Conservation (phyloP, 805 yeast genomes). For the Kluyveromyces aestuarii region DNA sequence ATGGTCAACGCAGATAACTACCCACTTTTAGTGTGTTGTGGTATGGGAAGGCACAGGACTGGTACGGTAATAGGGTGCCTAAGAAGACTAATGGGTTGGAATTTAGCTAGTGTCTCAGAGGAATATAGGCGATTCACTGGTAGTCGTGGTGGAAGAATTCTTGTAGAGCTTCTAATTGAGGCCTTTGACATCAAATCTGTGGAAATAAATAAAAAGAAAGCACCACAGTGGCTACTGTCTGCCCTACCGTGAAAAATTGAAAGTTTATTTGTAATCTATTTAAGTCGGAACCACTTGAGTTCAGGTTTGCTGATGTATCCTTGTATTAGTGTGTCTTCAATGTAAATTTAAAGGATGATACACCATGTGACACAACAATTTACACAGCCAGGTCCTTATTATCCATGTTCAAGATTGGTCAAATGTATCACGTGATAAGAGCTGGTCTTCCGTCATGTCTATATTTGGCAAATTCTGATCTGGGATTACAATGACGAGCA, state of each 20-base stretch:
- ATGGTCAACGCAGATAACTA: slow-evolving; percentile 65
- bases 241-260: slow-evolving; percentile 7
- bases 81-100: slow-evolving; percentile 94
- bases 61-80: slow-evolving; percentile 95
- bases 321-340: no score
- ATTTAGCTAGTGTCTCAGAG: slow-evolving; percentile 83
- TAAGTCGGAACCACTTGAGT: no score
- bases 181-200: slow-evolving; percentile 28
- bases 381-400: background rate
- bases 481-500: background rate
- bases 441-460: background rate
- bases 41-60: slow-evolving; percentile 97
- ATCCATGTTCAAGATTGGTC: background rate
- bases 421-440: background rate
- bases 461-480: background rate
- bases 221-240: slow-evolving; percentile 27
- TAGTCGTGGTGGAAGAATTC: slow-evolving; percentile 80
- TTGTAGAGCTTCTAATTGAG: slow-evolving; percentile 86
- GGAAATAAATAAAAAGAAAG: slow-evolving; percentile 20
- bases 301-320: no score
- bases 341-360: no score
- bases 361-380: no score
- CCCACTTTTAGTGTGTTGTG: slow-evolving; percentile 88
- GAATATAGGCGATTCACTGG: slow-evolving; percentile 94
- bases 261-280: no score